A percentile compares a stretch with the other conserved stretches of the same genome.
Evolutionary conservation across 176 grass and related monocot species (phyloP).

Genomic region (Triticum turgidum): DNA sequence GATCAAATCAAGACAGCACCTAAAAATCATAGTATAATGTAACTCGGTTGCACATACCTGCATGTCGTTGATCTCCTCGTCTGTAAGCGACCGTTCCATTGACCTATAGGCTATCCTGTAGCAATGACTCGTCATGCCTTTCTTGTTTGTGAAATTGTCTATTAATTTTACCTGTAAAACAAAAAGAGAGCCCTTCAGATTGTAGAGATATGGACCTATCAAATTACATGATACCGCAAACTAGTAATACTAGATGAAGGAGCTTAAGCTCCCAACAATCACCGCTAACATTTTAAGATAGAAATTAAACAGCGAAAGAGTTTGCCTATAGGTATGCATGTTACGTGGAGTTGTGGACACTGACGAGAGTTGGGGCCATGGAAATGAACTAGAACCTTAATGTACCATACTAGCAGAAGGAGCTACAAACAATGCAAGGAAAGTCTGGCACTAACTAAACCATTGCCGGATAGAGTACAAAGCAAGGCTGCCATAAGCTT

Average conservation of each 20-base stretch:
- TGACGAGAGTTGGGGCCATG: neutral
- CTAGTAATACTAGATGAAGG: neutral
- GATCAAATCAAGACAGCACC: neutral
- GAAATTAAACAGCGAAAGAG: neutral
- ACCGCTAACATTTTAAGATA: neutral
- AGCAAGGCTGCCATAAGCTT: neutral
- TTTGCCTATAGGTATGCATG: neutral
- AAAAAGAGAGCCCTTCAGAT: neutral
- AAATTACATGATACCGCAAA: conserved; percentile 11
- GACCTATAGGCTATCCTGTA: conserved; percentile 92
- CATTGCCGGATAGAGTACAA: neutral
- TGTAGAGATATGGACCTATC: neutral
- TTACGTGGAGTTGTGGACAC: neutral
- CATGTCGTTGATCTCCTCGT: conserved; percentile 84
- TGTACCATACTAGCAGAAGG: neutral
- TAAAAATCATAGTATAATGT: neutral
- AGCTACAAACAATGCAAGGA: neutral
- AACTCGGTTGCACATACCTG: conserved; percentile 48
- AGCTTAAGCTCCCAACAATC: neutral
- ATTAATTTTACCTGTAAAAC: conserved; percentile 77
- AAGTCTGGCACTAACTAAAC: neutral
- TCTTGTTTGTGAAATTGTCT: conserved; percentile 97
- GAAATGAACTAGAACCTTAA: neutral
- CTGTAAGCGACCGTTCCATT: conserved; percentile 86
- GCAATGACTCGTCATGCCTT: conserved; percentile 97